These are phyloP conservation scores for Sugiyamaella qingdaonensis DNA, from an alignment of 805 yeast genomes.

Conservation along the genomic window DNA sequence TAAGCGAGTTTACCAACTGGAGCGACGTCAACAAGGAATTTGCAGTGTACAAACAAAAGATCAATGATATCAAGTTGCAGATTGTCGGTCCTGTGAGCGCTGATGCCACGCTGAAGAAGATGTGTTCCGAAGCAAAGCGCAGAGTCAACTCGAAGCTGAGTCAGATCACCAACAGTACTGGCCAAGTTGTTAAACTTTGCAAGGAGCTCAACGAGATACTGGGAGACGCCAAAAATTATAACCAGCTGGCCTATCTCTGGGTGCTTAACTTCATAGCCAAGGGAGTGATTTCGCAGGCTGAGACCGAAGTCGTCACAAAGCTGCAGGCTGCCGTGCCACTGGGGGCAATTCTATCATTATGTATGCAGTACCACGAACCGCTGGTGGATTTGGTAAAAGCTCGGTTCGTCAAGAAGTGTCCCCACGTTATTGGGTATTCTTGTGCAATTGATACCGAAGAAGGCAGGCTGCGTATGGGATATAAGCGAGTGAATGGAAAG, in stretches of 20 bases:
- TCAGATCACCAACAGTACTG: slow-evolving; percentile 70
- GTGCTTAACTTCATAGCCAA: slow-evolving; percentile 79
- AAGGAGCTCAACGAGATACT: slow-evolving; percentile 50
- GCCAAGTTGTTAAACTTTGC: slow-evolving; percentile 47
- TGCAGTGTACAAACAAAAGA: slow-evolving; percentile 29
- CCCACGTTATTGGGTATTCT: slow-evolving; percentile 76
- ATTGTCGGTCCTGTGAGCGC: slow-evolving; percentile 53
- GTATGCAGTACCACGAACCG: slow-evolving; percentile 50
- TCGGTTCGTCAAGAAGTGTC: slow-evolving; percentile 87
- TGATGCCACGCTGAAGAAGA: slow-evolving; percentile 51
- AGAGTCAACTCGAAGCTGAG: slow-evolving; percentile 87
- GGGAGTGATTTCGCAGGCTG: slow-evolving; percentile 85
- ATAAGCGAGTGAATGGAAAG: slow-evolving; percentile 51
- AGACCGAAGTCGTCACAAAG: slow-evolving; percentile 79
- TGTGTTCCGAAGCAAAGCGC: slow-evolving; percentile 59
- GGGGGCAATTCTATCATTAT: slow-evolving; percentile 55
- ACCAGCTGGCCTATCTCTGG: slow-evolving; percentile 62
- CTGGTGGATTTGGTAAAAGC: slow-evolving; percentile 61
- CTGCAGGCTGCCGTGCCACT: slow-evolving; percentile 77
- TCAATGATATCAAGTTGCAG: slow-evolving; percentile 50
- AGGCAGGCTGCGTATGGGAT: slow-evolving; percentile 84
- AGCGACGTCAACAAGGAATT: slow-evolving; percentile 29
- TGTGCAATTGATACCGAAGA: slow-evolving; percentile 74
- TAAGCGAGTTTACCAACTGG: slow-evolving; percentile 21
- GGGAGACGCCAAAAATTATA: slow-evolving; percentile 39